Evolutionary conservation across 1,284 basidiomycete species (phyloP).

Genomic region (Puccinia polysora): DNA sequence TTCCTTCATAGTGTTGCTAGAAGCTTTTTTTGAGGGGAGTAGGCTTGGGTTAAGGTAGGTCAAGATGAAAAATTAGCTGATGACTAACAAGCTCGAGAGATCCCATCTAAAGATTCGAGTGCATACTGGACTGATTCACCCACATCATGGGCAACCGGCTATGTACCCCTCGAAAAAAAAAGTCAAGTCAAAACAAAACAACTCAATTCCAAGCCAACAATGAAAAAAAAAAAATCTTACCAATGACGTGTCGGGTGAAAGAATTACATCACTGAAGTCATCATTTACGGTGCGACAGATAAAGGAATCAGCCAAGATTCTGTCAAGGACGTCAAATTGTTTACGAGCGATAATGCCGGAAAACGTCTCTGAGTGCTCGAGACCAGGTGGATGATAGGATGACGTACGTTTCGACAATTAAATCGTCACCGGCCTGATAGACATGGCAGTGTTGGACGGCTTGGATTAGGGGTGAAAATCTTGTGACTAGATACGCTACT

Average conservation of each 20-base stretch:
- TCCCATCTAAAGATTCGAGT: constrained; percentile 53
- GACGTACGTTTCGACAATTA: constrained; percentile 55
- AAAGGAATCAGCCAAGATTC: background rate
- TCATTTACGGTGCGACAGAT: background rate
- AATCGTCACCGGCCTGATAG: constrained; percentile 51
- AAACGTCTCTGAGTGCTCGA: no score
- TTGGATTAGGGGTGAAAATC: constrained; percentile 51
- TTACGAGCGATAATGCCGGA: no score
- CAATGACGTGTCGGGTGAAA: constrained; percentile 54
- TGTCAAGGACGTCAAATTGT: background rate
- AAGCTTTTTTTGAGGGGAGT: background rate
- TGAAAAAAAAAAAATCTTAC: background rate
- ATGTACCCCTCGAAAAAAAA: background rate
- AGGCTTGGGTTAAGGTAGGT: background rate
- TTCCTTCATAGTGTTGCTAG: background rate
- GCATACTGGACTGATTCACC: constrained; percentile 53
- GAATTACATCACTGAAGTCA: constrained; percentile 53
- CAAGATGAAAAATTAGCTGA: background rate
- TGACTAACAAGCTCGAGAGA: constrained; percentile 53
- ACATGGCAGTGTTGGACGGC: constrained; percentile 49
- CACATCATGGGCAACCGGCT: constrained; percentile 55
- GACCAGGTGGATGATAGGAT: background rate
- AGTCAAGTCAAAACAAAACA: background rate
- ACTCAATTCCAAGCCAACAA: background rate
- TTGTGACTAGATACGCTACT: constrained; percentile 57